A percentile compares a stretch with the other conserved stretches of the same genome.
Evolutionary conservation across 176 grass and related monocot genomes (phyloP).

Genomic region (Aegilops umbellulata): DNA sequence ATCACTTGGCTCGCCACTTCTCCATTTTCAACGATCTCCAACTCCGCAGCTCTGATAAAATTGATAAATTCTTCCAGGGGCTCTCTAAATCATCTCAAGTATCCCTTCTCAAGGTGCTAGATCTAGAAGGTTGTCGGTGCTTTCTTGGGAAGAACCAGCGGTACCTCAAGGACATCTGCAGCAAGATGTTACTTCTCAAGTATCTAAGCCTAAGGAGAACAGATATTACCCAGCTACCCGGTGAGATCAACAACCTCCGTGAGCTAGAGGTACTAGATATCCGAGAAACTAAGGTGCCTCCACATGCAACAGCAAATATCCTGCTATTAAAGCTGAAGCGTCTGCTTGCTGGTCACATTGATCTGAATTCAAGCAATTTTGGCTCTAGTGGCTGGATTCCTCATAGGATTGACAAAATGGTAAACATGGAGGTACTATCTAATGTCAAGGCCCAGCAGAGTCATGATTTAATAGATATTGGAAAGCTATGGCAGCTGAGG

Average conservation of each 20-base stretch:
- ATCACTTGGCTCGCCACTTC: slow-evolving; percentile 16
- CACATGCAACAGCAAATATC: background rate
- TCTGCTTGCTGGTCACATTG: slow-evolving; percentile 5
- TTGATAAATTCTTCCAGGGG: background rate
- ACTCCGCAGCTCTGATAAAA: background rate
- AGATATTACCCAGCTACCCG: background rate
- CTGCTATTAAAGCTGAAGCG: slow-evolving; percentile 17
- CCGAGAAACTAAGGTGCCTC: background rate
- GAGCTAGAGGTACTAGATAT: slow-evolving; percentile 37
- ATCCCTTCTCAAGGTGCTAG: slow-evolving; percentile 21
- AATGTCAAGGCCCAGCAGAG: background rate
- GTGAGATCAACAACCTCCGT: slow-evolving; percentile 30
- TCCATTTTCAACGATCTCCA: slow-evolving; percentile 26
- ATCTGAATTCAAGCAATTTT: background rate
- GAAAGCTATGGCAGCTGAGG: background rate
- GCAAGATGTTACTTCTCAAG: slow-evolving; percentile 6
- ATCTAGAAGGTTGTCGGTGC: background rate
- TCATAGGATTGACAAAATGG: background rate
- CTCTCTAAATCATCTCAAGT: background rate
- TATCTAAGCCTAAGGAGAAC: slow-evolving; percentile 28
- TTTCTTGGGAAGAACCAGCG: background rate
- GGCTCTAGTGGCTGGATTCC: background rate
- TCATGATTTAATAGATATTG: background rate
- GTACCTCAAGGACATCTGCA: slow-evolving; percentile 9
- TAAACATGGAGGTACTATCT: background rate